Conservation (phyloP, 2,329 filamentous ascomycete genomes). For the Clonostachys chloroleuca region DNA sequence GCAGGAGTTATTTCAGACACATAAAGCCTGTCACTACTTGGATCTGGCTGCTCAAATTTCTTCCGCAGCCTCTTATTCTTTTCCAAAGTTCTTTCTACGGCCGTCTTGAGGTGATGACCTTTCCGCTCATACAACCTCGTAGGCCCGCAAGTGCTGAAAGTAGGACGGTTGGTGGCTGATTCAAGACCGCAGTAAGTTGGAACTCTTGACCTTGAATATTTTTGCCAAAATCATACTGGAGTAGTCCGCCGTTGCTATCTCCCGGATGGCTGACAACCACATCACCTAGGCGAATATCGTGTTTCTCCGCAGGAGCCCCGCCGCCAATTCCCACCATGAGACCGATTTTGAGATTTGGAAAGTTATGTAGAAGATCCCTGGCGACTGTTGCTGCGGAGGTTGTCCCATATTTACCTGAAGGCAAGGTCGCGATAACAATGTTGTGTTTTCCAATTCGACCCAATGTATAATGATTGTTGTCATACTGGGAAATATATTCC, state of each 20-base stretch:
- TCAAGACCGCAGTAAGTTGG: not conserved
- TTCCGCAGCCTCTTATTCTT: not conserved
- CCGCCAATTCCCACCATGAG: constrained; percentile 25
- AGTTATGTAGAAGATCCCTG: constrained; percentile 16
- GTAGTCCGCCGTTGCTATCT: not conserved
- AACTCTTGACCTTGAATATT: constrained; percentile 3
- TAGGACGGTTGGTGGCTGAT: constrained; percentile 1
- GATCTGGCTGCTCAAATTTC: not conserved
- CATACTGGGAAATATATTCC: not conserved
- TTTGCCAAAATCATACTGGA: constrained; percentile 8
- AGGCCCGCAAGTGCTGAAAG: not conserved
- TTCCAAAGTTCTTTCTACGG: not conserved
- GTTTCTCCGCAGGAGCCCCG: constrained; percentile 17
- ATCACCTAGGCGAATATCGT: constrained; percentile 30
- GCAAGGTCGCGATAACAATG: constrained; percentile 21
- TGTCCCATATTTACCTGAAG: constrained; percentile 15
- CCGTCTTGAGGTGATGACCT: not conserved
- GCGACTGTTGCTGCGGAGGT: constrained; percentile 14
- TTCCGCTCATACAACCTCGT: not conserved
- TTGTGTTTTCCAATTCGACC: constrained; percentile 24
- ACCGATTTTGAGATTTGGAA: constrained; percentile 15
- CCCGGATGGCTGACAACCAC: constrained; percentile 18
- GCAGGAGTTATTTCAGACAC: not conserved
- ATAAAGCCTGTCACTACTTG: not conserved
- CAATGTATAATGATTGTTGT: constrained; percentile 20